These are phyloP conservation scores for Vigna trinervia DNA, from an alignment of 306 rosid genomes.

Conservation along the genomic window DNA sequence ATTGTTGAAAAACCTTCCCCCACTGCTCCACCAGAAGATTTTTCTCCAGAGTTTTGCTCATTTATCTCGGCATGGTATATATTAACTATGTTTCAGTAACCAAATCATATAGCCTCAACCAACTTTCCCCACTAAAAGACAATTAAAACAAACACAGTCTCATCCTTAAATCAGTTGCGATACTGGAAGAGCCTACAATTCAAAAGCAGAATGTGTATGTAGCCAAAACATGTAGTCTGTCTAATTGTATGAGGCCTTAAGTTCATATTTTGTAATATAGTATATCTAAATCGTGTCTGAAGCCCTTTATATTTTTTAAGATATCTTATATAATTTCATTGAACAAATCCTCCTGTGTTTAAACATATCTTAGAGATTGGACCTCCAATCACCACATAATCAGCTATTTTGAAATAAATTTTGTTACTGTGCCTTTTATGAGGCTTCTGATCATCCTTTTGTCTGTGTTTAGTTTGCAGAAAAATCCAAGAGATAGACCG, in stretches of 20 bases:
- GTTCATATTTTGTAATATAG: neutral
- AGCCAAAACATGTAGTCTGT: neutral
- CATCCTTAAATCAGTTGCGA: too few relatives aligned
- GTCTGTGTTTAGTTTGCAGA: conserved; percentile 67
- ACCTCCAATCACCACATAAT: neutral
- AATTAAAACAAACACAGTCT: too few relatives aligned
- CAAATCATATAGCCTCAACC: conserved; percentile 23
- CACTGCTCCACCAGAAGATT: conserved; percentile 76
- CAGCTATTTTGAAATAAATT: conserved; percentile 25
- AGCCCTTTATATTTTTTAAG: neutral
- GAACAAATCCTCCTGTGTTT: conserved; percentile 2
- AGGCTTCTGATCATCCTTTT: conserved; percentile 47
- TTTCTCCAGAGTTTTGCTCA: conserved; percentile 82
- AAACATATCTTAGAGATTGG: conserved; percentile 3
- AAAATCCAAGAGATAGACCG: conserved; percentile 67
- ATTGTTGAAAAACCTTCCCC: conserved; percentile 85
- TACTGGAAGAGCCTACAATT: too few relatives aligned
- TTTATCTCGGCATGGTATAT: conserved; percentile 89
- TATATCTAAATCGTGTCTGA: neutral
- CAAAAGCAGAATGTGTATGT: too few relatives aligned
- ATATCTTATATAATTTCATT: conserved; percentile 2
- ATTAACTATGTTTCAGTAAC: conserved; percentile 30
- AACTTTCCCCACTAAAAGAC: neutral
- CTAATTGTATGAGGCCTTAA: neutral
- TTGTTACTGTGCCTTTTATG: conserved; percentile 34